Conservation (phyloP, 2,329 filamentous ascomycete genomes). For the Xylariaceae sp. region DNA sequence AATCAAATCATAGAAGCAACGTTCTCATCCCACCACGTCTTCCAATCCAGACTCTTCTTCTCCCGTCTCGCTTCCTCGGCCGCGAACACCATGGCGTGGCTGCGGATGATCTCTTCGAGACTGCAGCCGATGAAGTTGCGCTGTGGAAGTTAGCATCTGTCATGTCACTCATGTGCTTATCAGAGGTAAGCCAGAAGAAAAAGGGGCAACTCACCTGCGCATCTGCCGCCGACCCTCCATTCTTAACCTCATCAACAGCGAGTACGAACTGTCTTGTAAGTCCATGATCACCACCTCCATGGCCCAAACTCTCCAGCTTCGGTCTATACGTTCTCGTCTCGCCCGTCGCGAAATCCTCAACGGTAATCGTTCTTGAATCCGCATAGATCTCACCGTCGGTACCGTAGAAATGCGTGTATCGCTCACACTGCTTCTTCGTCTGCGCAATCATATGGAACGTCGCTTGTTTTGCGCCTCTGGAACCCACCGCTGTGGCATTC, state of each 20-base stretch:
- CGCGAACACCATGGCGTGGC: constrained; percentile 89
- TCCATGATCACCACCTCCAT: constrained; percentile 73
- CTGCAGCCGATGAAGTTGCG: constrained; percentile 71
- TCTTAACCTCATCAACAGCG: constrained; percentile 76
- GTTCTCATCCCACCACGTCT: constrained; percentile 64
- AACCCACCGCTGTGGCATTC: constrained; percentile 21
- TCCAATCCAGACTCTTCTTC: constrained; percentile 68
- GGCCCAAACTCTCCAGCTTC: constrained; percentile 54
- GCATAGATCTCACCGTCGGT: constrained; percentile 80
- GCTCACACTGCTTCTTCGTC: constrained; percentile 79
- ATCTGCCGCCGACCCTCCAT: constrained; percentile 57
- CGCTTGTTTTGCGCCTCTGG: constrained; percentile 71
- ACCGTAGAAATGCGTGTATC: constrained; percentile 81
- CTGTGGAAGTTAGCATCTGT: constrained; percentile 16
- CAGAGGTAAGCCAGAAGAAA: not conserved
- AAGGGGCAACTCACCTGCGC: constrained; percentile 50
- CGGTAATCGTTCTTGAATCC: constrained; percentile 69
- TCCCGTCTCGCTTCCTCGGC: constrained; percentile 77
- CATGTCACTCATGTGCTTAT: not conserved
- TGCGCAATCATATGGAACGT: constrained; percentile 93
- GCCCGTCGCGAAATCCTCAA: constrained; percentile 65
- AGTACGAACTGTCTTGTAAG: constrained; percentile 76
- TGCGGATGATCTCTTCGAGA: constrained; percentile 79
- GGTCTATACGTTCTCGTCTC: constrained; percentile 54
- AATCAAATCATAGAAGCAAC: constrained; percentile 29